Percentiles rank a stretch among this genome's conserved stretches.
These are phyloP conservation scores for Phaeophleospora eucalypticola DNA, from an alignment of 2,329 filamentous ascomycete species.

Conservation along the genomic window DNA sequence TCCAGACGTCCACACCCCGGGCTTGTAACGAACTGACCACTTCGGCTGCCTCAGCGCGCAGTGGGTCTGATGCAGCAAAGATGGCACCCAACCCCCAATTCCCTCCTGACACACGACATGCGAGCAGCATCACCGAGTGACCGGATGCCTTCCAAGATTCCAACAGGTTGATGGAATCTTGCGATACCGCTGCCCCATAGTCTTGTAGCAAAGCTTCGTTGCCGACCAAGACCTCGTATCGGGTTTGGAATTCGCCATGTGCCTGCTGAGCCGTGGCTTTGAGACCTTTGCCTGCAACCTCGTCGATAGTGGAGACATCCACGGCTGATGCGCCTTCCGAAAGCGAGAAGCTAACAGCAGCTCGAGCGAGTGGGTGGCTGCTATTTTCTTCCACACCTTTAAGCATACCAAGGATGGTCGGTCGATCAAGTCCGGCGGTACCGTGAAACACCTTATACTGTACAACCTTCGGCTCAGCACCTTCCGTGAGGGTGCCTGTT, in stretches of 20 bases:
- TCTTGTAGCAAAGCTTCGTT: conserved; percentile 65
- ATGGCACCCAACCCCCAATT: no score
- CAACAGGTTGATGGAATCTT: neutral
- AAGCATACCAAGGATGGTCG: conserved; percentile 52
- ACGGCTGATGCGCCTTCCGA: no score
- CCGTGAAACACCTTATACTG: conserved; percentile 30
- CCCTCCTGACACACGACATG: no score
- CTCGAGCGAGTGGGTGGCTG: conserved; percentile 70
- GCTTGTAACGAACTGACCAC: no score
- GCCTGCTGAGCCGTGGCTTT: no score
- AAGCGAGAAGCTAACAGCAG: conserved; percentile 64
- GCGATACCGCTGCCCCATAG: conserved; percentile 28
- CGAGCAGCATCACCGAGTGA: neutral
- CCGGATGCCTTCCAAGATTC: neutral
- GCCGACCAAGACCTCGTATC: conserved; percentile 59
- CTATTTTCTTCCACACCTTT: conserved; percentile 66
- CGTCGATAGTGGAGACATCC: no score
- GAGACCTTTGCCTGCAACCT: no score
- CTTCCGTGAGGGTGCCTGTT: conserved; percentile 74
- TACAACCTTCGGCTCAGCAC: conserved; percentile 66
- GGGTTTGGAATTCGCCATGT: no score
- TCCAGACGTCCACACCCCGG: no score
- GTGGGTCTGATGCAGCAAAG: no score
- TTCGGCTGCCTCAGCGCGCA: no score
- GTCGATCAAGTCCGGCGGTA: conserved; percentile 2